Evolutionary conservation across 1,284 basidiomycete species (phyloP), one percentile per base, ranked within the genome.

Genomic region (Schizopora paradoxa): DNA sequence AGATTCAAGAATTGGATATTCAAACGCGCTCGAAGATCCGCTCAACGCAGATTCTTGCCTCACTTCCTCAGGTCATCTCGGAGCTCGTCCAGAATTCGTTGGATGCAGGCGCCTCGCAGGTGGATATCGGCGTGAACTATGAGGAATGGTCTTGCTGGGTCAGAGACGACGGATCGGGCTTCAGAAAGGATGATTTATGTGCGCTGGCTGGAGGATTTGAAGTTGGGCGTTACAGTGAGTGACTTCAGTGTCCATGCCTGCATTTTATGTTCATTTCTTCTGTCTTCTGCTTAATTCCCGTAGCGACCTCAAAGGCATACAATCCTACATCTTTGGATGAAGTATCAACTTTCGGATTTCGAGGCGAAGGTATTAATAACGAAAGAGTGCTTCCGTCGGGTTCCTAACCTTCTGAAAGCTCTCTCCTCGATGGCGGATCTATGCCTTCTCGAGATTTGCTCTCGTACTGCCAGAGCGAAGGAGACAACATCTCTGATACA

Each of bases 31-130:
- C 74, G 25, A 79, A 72, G 58, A 68, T 96, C 32, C 80, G 92
- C 43, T 91, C 91, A 0, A 78, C 86, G 0, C 79, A 91, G 58
- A 82, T 92, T 52, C 67, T 95, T 47, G 89, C 89, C 0, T 86
- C 88, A 5, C 62, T 94, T 16, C 73, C 86, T 4, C 79, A 85
- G 58, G 70, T 92, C 47, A 68, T 93, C 16, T 81, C 80, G 1
- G 90, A 95, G 63, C 77, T 96, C 31, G 63, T 91, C 13, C 89
- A 93, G 59, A 96, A 96, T 60, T 76, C 88, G 1, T 66, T 88
- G 13, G 86, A 89, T 54, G 81, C 84, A n/a, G 69, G 69, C 29
- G 77, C 84, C 1, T 67, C 61, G 16, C 68, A 73, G 28, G 66
- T 88, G 47, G 76, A 86, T 42, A 64, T 88, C 46, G 79, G 82